Base-by-base conservation (phyloP, 2,329 filamentous ascomycete species). In the Alternaria sp. region DNA sequence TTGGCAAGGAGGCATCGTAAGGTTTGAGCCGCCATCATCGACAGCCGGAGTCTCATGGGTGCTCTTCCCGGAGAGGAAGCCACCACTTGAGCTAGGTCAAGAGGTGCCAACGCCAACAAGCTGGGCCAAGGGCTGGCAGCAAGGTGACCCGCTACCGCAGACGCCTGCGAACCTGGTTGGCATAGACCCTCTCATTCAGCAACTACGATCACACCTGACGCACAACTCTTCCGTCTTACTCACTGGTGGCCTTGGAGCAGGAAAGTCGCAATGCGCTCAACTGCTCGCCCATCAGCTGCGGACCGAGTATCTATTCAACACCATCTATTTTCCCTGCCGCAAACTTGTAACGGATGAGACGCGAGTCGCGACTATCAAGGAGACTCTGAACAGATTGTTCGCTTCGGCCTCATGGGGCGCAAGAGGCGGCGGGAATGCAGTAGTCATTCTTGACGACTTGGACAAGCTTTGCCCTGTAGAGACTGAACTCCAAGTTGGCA, bases 381-480 rank as follows among this genome's bases (percentile, higher is more conserved):
- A 98, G 74, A 96, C 89, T 0, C 81, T 99, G 6, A 90, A 88
- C 54, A 88, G 93, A 15, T 81, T 97, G 2, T 98, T 99, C 77
- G 93, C 96, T 84, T 87, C 89, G 19, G 96, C 96, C 4, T 91
- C 92, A 45, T 99, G 96, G 96, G 93, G 93, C 40, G 93, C 95
- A 36, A 87, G 95, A 63, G 85, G 96, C 1, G 94, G 93, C 21
- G 96, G 96, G 5, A 90, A 89, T 66, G 88, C 94, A 0, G 78
- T 98, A 3, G 92, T 99, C 19, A 88, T 99, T 52, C 84, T 99
- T 2, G 96, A 99, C 74, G 96, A 99, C 73, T 82, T 99, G 7
- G 96, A 99, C 80, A 93, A 93, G 73, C 85, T 99, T 1, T 98
- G 95, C 75, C 95, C 96, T 0, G 91, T 90, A 1, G 96, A 99